Evolutionary conservation across 129 eudicot genomes (phyloP), one percentile per base, ranked within the genome.

Genomic region (Artemisia annua): DNA sequence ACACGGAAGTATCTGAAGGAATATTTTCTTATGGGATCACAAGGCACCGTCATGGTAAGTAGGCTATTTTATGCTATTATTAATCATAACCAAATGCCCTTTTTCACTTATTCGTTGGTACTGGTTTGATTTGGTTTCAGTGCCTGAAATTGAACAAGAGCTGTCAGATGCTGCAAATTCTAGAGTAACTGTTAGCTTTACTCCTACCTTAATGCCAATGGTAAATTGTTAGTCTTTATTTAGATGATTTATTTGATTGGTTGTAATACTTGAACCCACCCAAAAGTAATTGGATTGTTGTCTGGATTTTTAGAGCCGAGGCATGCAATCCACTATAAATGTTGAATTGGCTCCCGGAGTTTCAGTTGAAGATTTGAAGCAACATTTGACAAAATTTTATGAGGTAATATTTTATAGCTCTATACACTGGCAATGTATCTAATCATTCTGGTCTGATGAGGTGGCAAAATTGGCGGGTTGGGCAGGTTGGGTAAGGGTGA

Each of bases 71-170:
- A 44, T 46, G 39, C 49, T 54, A 66, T 66, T 18, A 24, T 22
- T 56, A 15, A 17, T 54, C 28, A 73, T 49, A 11, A 44, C 18
- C 54, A 56, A 16, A 61, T 48, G 26, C 13, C 22, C 55, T 46
- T 20, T 15, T 64, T 55, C 10, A 39, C 7, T 10, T 10, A 39
- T 39, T 39, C 24, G 13, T 51, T 48, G 46, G 13, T 50, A 76
- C 20, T 69, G 19, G 63, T 19, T 5, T 74, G 61, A 0, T 3
- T 28, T 28, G 3, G 72, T 64, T 79, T 60, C 86, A 95, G 99
- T 87, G 75, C 99, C 99, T 48, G 99, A 91, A 89, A 91, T 95
- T 61, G 99, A 95, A 84, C 99, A 95, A 87, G 99, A 96, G 58
- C 74, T 95, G 71, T 83, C 99, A 32, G 90, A 83, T 58, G 97